phyloP scores from a whole-genome alignment of 2,329 filamentous ascomycete genomes.

The Colletotrichum musae region DNA sequence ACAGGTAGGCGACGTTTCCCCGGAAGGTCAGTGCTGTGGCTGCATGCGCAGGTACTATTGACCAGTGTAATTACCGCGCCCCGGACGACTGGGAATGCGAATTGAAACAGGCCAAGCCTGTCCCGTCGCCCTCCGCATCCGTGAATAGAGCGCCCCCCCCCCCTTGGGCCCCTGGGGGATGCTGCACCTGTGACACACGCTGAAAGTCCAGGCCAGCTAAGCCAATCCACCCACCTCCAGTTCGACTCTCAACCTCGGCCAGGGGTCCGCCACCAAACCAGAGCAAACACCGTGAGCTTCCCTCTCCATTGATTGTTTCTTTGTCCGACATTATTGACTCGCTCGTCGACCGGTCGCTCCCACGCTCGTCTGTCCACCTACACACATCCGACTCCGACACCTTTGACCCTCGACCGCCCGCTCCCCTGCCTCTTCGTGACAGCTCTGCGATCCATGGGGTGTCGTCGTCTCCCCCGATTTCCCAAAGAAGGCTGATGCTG shows the following conservation, averaged over 20 bases:
- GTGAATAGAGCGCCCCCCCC: constrained; percentile 12
- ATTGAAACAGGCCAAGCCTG: constrained; percentile 32
- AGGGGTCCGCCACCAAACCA: constrained; percentile 3
- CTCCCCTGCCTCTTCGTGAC: constrained; percentile 4
- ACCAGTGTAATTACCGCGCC: neutral
- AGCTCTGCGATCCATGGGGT: constrained; percentile 25
- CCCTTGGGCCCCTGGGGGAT: constrained; percentile 8
- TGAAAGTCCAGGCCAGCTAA: constrained; percentile 20
- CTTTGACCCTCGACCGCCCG: neutral
- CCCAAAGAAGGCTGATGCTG: constrained; percentile 37
- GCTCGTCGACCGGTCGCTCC: neutral
- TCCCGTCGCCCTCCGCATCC: constrained; percentile 30
- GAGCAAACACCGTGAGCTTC: constrained; percentile 17
- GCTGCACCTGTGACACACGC: constrained; percentile 18
- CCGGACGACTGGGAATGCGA: constrained; percentile 19
- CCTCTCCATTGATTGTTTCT: constrained; percentile 1
- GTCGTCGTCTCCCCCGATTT: constrained; percentile 23
- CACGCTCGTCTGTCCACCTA: neutral
- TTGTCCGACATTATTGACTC: constrained; percentile 24
- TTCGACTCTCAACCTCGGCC: neutral
- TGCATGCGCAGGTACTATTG: neutral
- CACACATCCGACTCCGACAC: neutral
- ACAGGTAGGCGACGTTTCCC: neutral
- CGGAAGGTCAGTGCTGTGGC: neutral
- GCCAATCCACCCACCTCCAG: constrained; percentile 5